phyloP scores from a whole-genome alignment of 768 basidiomycete genomes.

The Polyporus arcularius region DNA sequence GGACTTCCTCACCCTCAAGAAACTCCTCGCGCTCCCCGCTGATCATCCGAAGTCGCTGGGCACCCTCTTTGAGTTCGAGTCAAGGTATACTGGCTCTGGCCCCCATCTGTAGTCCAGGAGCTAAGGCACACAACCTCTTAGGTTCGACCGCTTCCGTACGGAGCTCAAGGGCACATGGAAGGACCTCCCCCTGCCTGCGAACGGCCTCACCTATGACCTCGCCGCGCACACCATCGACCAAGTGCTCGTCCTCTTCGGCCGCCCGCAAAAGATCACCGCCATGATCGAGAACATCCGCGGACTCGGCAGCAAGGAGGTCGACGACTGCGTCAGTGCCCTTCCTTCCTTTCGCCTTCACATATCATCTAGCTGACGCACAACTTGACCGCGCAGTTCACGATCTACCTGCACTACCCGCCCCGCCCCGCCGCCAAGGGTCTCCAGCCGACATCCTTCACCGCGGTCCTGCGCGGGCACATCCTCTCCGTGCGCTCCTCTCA shows the following conservation, averaged over 20 bases:
- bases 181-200: conserved; percentile 60
- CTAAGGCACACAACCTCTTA: conserved; percentile 25
- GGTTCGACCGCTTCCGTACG: conserved; percentile 75
- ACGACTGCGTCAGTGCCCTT: conserved; percentile 55
- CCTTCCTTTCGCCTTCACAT: not conserved
- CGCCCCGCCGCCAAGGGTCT: conserved; percentile 8
- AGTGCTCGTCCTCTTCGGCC: conserved; percentile 71
- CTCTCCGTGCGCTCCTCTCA: conserved; percentile 69
- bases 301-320: conserved; percentile 63
- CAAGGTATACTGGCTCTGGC: conserved; percentile 50
- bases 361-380: conserved; percentile 21
- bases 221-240: conserved; percentile 84
- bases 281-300: conserved; percentile 70
- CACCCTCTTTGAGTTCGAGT: conserved; percentile 69
- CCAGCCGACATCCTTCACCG: conserved; percentile 56
- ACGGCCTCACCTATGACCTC: conserved; percentile 74
- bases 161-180: conserved; percentile 78
- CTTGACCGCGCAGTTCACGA: conserved; percentile 15
- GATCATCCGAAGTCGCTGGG: conserved; percentile 58
- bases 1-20: conserved; percentile 68
- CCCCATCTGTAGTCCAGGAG: not conserved
- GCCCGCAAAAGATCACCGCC: conserved; percentile 66
- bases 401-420: conserved; percentile 24
- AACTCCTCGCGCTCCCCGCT: conserved; percentile 55
- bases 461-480: conserved; percentile 66